Evolutionary conservation across 345 rosid species (phyloP).

Genomic region (Cardiospermum halicacabum): DNA sequence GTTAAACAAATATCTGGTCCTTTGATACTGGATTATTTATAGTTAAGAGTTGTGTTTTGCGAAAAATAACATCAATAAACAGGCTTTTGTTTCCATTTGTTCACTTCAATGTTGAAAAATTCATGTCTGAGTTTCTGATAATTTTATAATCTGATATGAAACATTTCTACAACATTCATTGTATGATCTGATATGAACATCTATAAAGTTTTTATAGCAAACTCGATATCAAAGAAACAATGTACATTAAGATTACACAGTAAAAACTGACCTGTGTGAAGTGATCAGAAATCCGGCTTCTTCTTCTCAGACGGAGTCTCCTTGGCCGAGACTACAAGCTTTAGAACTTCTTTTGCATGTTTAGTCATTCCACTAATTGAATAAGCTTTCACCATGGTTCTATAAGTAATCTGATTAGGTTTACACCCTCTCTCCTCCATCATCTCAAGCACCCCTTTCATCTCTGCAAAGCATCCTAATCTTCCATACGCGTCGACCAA

Average conservation of each 20-base stretch:
- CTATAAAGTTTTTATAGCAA: neutral
- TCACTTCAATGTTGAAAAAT: neutral
- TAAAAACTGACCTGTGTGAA: constrained; percentile 17
- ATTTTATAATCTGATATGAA: neutral
- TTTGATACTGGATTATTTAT: neutral
- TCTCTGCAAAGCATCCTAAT: constrained; percentile 77
- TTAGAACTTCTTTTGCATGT: constrained; percentile 57
- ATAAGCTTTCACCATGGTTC: constrained; percentile 83
- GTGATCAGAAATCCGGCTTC: constrained; percentile 49
- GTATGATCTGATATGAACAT: neutral
- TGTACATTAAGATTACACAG: constrained; percentile 11
- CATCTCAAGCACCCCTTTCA: constrained; percentile 71
- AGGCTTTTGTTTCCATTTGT: neutral
- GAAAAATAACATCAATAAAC: neutral
- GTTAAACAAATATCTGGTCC: neutral
- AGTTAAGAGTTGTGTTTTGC: neutral
- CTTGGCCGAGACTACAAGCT: constrained; percentile 32
- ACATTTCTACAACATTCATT: neutral
- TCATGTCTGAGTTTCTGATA: neutral
- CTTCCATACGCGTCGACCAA: constrained; percentile 88
- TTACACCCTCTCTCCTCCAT: constrained; percentile 68
- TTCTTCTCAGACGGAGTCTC: constrained; percentile 25
- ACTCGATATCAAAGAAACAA: neutral
- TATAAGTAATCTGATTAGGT: constrained; percentile 75
- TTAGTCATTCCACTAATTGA: constrained; percentile 54